These are phyloP conservation scores for Clarireedia hainanense DNA, from an alignment of 2,329 filamentous ascomycete species.

Conservation along the genomic window DNA sequence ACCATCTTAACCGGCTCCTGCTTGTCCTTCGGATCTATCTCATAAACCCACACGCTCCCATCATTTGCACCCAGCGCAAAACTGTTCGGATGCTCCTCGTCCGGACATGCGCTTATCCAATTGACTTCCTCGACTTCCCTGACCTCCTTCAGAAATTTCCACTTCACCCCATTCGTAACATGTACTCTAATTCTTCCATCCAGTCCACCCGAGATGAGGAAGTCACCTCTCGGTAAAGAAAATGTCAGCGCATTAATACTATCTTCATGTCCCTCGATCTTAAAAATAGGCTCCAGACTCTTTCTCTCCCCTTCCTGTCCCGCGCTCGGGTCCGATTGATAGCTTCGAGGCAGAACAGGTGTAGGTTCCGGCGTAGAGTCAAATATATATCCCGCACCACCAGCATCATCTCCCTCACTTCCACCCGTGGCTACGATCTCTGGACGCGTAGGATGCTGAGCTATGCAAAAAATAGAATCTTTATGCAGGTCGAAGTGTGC, in stretches of 20 bases:
- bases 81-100: slow-evolving; percentile 64
- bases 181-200: slow-evolving; percentile 71
- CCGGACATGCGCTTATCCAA: slow-evolving; percentile 75
- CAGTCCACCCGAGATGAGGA: slow-evolving; percentile 76
- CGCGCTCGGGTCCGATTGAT: slow-evolving; percentile 54
- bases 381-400: slow-evolving; percentile 77
- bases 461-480: slow-evolving; percentile 91
- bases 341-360: slow-evolving; percentile 70
- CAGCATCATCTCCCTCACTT: slow-evolving; percentile 50
- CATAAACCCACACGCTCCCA: slow-evolving; percentile 93
- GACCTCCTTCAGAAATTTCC: slow-evolving; percentile 65
- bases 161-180: slow-evolving; percentile 42
- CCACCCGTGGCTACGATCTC: slow-evolving; percentile 82
- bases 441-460: slow-evolving; percentile 76
- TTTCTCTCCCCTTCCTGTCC: slow-evolving; percentile 46
- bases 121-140: slow-evolving; percentile 94
- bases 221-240: slow-evolving; percentile 74
- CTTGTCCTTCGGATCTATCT: slow-evolving; percentile 61
- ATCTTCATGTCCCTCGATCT: slow-evolving; percentile 84
- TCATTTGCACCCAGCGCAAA: slow-evolving; percentile 83
- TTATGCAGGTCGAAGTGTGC: slow-evolving; percentile 88
- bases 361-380: slow-evolving; percentile 59
- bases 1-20: slow-evolving; percentile 66
- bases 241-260: slow-evolving; percentile 83
- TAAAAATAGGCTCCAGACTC: slow-evolving; percentile 57